Evolutionary conservation across 164 flowering plant genomes (phyloP).

Genomic region (Macadamia integrifolia): DNA sequence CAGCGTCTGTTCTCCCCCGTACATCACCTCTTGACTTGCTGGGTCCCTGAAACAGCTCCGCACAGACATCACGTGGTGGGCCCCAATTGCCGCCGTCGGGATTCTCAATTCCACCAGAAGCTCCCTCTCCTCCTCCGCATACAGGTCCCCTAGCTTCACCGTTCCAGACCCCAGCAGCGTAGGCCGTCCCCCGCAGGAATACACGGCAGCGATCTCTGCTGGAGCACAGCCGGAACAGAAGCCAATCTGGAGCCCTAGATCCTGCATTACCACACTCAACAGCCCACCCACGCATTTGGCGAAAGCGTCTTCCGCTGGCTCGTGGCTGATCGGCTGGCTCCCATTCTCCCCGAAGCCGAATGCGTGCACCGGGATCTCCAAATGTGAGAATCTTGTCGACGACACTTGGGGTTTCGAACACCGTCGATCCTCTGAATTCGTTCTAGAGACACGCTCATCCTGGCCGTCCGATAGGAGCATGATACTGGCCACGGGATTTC

Average conservation of each 20-base stretch:
- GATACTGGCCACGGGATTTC: conserved; percentile 83
- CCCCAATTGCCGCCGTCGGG: conserved; percentile 30
- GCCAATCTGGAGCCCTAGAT: conserved; percentile 57
- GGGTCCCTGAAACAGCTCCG: conserved; percentile 65
- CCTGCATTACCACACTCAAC: conserved; percentile 82
- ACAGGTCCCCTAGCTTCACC: conserved; percentile 67
- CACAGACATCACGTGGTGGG: conserved; percentile 62
- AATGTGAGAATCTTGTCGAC: conserved; percentile 70
- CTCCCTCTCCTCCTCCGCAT: conserved; percentile 88
- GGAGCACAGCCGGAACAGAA: conserved; percentile 53
- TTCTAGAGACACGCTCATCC: conserved; percentile 29
- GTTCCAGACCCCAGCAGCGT: conserved; percentile 35
- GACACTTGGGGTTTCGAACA: conserved; percentile 19
- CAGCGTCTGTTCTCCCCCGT: conserved; percentile 43
- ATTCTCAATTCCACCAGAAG: conserved; percentile 63
- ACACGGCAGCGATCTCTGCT: conserved; percentile 66
- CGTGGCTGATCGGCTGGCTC: conserved; percentile 20
- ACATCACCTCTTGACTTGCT: conserved; percentile 39
- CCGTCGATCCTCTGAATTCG: conserved; percentile 19
- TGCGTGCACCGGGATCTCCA: conserved; percentile 81
- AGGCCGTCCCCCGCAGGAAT: conserved; percentile 48
- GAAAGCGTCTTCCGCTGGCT: conserved; percentile 74
- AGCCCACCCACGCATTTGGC: conserved; percentile 81
- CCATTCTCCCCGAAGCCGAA: conserved; percentile 39
- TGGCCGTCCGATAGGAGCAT: conserved; percentile 86